These are phyloP conservation scores for Parachaetomium inaequale DNA, from an alignment of 495 filamentous ascomycete genomes.

Conservation along the genomic window DNA sequence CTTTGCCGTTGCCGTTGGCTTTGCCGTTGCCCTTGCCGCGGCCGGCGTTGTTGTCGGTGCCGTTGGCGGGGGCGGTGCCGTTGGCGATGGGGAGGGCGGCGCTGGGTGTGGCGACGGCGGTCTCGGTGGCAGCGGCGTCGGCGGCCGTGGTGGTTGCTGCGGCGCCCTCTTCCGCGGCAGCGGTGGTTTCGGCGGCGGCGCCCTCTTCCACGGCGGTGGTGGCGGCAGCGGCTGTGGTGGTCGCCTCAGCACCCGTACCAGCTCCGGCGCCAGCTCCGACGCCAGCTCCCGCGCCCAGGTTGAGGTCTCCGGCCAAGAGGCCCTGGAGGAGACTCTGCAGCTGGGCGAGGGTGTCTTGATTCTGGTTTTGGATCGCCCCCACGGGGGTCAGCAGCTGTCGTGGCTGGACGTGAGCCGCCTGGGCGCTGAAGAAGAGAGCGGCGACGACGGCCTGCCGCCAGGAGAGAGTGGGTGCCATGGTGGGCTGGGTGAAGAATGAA, in stretches of 20 bases:
- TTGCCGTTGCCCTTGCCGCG: slow-evolving; percentile 9
- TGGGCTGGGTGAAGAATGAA: not conserved
- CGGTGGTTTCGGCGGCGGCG: no score
- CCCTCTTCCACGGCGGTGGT: not conserved
- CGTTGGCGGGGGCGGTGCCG: not conserved
- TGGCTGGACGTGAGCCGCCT: slow-evolving; percentile 2
- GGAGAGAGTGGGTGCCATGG: slow-evolving; percentile 17
- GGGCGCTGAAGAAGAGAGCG: slow-evolving; percentile 17
- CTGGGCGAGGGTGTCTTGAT: slow-evolving; percentile 1
- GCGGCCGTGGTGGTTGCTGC: not conserved
- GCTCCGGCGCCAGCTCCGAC: not conserved
- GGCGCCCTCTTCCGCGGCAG: not conserved
- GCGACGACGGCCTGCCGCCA: slow-evolving; percentile 25
- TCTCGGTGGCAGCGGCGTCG: not conserved
- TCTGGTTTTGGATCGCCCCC: not conserved
- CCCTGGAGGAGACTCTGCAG: slow-evolving; percentile 6
- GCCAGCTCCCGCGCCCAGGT: not conserved
- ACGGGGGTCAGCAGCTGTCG: not conserved
- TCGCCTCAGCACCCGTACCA: not conserved
- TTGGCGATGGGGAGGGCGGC: not conserved
- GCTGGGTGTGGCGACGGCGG: not conserved
- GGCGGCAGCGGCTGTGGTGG: not conserved
- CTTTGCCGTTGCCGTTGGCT: slow-evolving; percentile 15
- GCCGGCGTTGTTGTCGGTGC: not conserved
- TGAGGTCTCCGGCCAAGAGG: not conserved